Evolutionary conservation across 2,329 filamentous ascomycete species (phyloP).

Genomic region (Diaporthe caulivora): DNA sequence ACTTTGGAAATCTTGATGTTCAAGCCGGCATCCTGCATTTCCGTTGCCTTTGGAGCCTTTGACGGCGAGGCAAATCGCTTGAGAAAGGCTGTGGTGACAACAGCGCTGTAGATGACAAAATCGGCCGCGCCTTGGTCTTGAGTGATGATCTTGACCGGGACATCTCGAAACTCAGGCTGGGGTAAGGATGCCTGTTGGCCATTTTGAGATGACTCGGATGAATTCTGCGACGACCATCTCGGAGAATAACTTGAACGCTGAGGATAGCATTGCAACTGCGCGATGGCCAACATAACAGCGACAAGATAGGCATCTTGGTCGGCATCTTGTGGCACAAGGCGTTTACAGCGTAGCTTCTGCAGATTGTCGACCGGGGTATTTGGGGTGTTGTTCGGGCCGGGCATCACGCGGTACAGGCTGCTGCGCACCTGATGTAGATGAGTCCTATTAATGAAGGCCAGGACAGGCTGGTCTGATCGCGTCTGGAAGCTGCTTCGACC

Average conservation of each 20-base stretch:
- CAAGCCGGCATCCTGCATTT: constrained; percentile 51
- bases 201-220: constrained; percentile 37
- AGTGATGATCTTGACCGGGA: constrained; percentile 64
- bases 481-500: constrained; percentile 28
- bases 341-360: constrained; percentile 60
- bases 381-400: constrained; percentile 53
- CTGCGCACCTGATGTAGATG: constrained; percentile 60
- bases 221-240: constrained; percentile 45
- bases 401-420: constrained; percentile 60
- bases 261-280: constrained; percentile 66
- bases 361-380: constrained; percentile 64
- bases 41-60: constrained; percentile 49
- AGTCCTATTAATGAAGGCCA: constrained; percentile 63
- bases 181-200: constrained; percentile 37
- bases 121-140: constrained; percentile 61
- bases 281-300: constrained; percentile 67
- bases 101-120: constrained; percentile 66
- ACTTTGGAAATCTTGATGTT: constrained; percentile 62
- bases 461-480: constrained; percentile 47
- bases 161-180: constrained; percentile 56
- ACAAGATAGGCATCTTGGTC: constrained; percentile 67
- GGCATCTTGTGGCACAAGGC: constrained; percentile 59
- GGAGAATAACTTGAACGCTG: constrained; percentile 36
- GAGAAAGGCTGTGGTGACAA: constrained; percentile 62
- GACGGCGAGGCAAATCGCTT: constrained; percentile 63